Base-by-base conservation (phyloP, 768 basidiomycete genomes). In the Pleurotus cornucopiae region DNA sequence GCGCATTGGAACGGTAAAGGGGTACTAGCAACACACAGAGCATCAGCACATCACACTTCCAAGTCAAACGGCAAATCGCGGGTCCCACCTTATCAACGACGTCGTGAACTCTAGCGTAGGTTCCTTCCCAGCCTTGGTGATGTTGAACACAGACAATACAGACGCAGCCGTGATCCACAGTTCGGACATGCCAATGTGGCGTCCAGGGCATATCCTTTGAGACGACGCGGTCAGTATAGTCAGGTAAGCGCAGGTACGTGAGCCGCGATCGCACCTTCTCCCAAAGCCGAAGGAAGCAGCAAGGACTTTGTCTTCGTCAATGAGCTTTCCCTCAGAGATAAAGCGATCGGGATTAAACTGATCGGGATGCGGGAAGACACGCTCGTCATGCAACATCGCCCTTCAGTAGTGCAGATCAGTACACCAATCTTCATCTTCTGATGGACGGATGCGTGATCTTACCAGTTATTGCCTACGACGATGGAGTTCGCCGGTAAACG, bases 331-430 rank as follows among this genome's bases (percentile, higher is more conserved):
- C n/a, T 48, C 47, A 47, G 54, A 45, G 34, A 65, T 48, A 56
- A 69, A 74, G 2, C 73, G 63, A 21, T 69, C 73, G 5, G 73
- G 73, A 6, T 60, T 54, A 59, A 73, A 74, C 20, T 3, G 38
- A 1, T 63, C 52, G 7, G 72, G 69, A 3, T 73, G 60, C 5
- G 67, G 64, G 55, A 71, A 73, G 39, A 57, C 62, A 14, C 56
- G 44, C 49, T 65, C 63, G n/a, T 74, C 61, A 49, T 61, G 66
- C 9, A 64, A 57, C n/a, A 74, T 69, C 9, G 64, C 65, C 73
- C 72, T 73, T 9, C 6, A 23, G 47, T 6, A 6, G 1, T 23
- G 4, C 21, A 48, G 23, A 11, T n/a, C 14, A 48, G n/a, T 11
- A 23, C 2, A 23, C 23, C 18, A 48, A 30, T n/a, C 9, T 45